phyloP scores from a whole-genome alignment of 2,329 filamentous ascomycete species.

The Trichoderma arundinaceum region DNA sequence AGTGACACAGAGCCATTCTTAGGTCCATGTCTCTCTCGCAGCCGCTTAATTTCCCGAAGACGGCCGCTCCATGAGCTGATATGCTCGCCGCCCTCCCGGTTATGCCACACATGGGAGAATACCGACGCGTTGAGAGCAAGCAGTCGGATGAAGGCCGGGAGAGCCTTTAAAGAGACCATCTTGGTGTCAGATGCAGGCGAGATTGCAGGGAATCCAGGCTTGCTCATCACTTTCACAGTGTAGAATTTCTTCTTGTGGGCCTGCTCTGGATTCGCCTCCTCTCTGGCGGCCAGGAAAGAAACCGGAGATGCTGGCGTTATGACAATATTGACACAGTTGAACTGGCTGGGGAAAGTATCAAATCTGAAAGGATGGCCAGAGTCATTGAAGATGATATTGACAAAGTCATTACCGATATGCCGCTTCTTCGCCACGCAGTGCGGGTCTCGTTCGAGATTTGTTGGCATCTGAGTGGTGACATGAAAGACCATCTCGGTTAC shows the following conservation, averaged over 20 bases:
- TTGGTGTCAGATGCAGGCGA: conserved; percentile 89
- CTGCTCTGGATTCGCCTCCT: conserved; percentile 44
- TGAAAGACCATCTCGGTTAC: conserved; percentile 97
- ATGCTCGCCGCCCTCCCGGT: conserved; percentile 77
- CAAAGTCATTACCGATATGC: conserved; percentile 96
- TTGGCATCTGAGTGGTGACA: conserved; percentile 97
- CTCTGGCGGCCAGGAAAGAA: conserved; percentile 71
- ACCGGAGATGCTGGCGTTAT: conserved; percentile 85
- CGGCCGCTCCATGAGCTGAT: conserved; percentile 89
- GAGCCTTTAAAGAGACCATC: conserved; percentile 79
- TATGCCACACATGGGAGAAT: conserved; percentile 89
- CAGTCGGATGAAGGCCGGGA: conserved; percentile 85
- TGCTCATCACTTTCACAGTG: conserved; percentile 86
- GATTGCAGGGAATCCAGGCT: conserved; percentile 87
- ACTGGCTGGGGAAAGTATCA: conserved; percentile 89
- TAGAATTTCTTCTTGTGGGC: conserved; percentile 68
- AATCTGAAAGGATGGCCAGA: conserved; percentile 89
- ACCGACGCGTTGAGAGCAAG: conserved; percentile 92
- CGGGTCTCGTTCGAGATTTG: conserved; percentile 75
- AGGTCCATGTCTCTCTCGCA: conserved; percentile 71
- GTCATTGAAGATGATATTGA: conserved; percentile 98
- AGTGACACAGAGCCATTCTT: conserved; percentile 44
- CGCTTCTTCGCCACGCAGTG: conserved; percentile 84
- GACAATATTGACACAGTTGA: conserved; percentile 97
- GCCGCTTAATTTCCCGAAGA: conserved; percentile 79